phyloP scores from a whole-genome alignment of 2,329 filamentous ascomycete species.

The Nemania abortiva region DNA sequence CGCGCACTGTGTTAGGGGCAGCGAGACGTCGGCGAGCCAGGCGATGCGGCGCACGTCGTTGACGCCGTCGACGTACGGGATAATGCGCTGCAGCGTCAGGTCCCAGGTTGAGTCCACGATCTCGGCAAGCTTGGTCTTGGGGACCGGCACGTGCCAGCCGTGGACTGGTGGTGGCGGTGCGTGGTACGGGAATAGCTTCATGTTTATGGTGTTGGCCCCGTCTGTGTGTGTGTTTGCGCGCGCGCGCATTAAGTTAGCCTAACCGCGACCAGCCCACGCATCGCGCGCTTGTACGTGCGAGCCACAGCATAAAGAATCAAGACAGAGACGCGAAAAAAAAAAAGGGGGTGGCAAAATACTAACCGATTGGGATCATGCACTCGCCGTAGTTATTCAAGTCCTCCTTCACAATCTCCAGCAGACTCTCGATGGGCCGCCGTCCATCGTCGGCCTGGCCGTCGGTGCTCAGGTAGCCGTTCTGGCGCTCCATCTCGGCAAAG shows the following conservation, averaged over 20 bases:
- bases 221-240: slow-evolving; percentile 71
- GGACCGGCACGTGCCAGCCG: slow-evolving; percentile 90
- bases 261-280: too few species aligned
- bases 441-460: slow-evolving; percentile 56
- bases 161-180: slow-evolving; percentile 80
- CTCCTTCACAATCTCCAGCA: slow-evolving; percentile 84
- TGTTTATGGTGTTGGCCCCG: slow-evolving; percentile 93
- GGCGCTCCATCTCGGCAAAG: slow-evolving; percentile 91
- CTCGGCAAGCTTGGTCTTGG: slow-evolving; percentile 73
- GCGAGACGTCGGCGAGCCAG: slow-evolving; percentile 84
- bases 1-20: slow-evolving; percentile 86
- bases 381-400: slow-evolving; percentile 97
- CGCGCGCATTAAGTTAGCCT: slow-evolving; percentile 19
- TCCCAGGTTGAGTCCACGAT: slow-evolving; percentile 78
- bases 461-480: slow-evolving; percentile 81
- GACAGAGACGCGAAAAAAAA: too few species aligned
- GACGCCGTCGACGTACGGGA: slow-evolving; percentile 89
- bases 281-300: too few species aligned
- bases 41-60: slow-evolving; percentile 91
- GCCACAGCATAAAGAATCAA: too few species aligned
- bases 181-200: slow-evolving; percentile 92
- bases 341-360: too few species aligned
- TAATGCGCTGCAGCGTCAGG: slow-evolving; percentile 81
- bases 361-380: slow-evolving; percentile 97
- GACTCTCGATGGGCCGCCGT: slow-evolving; percentile 80